Conservation (phyloP, 2,329 filamentous ascomycete genomes). For the Hyphodiscus sp. region DNA sequence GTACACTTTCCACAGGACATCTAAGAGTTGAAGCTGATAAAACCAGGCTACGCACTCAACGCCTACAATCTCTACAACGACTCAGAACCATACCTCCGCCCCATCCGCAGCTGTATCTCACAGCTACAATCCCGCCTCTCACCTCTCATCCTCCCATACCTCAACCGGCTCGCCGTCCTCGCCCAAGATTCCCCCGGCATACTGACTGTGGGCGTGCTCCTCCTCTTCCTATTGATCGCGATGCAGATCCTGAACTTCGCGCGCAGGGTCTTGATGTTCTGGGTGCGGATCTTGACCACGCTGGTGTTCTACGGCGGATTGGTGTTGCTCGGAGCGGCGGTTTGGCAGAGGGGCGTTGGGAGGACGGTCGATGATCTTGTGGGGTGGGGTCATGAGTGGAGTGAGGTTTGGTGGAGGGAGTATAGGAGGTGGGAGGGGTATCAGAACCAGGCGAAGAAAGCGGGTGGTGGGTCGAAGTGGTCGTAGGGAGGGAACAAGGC, state of each 20-base stretch:
- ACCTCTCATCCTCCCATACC: conserved; percentile 18
- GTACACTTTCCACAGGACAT: not conserved
- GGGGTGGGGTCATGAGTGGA: conserved; percentile 42
- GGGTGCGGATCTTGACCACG: conserved; percentile 60
- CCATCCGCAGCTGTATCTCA: conserved; percentile 7
- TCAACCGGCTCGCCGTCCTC: conserved; percentile 9
- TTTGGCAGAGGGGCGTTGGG: conserved; percentile 60
- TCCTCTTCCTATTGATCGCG: conserved; percentile 56
- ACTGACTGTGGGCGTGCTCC: conserved; percentile 47
- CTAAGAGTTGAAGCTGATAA: not conserved
- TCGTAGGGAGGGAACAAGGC: conserved; percentile 2
- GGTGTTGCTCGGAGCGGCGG: conserved; percentile 44
- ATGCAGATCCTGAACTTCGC: conserved; percentile 62
- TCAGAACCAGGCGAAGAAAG: conserved; percentile 31
- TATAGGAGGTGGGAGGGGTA: conserved; percentile 49
- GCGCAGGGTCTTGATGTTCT: conserved; percentile 67
- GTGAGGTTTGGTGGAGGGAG: conserved; percentile 50
- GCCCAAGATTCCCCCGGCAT: conserved; percentile 28
- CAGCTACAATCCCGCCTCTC: conserved; percentile 3
- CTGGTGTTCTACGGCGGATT: conserved; percentile 60
- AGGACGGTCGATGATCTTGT: conserved; percentile 56
- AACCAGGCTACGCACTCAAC: conserved; percentile 14
- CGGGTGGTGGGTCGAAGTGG: conserved; percentile 15
- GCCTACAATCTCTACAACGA: conserved; percentile 14
- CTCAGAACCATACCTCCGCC: conserved; percentile 16